Percentiles rank a stretch among this genome's conserved stretches.
These are phyloP conservation scores for Cordyceps sp. DNA, from an alignment of 2,329 filamentous ascomycete genomes.

Conservation along the genomic window DNA sequence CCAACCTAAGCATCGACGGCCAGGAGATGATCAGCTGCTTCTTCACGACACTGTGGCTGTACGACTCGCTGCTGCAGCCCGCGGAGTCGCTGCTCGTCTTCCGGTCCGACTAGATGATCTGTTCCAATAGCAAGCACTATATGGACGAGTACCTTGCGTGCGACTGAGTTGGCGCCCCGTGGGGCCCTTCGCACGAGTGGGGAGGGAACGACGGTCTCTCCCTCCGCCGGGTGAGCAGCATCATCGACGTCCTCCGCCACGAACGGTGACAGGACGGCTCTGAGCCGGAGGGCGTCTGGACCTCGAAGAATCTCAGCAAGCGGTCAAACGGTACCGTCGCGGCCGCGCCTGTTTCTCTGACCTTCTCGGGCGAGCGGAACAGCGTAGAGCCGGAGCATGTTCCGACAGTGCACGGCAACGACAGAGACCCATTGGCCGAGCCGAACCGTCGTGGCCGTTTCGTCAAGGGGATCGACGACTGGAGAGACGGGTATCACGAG, in stretches of 20 bases:
- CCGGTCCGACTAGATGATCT: constrained; percentile 37
- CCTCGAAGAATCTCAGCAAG: constrained; percentile 32
- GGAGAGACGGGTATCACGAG: constrained; percentile 34
- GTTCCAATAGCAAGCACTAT: constrained; percentile 29
- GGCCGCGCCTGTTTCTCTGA: constrained; percentile 29
- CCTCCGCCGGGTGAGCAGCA: constrained; percentile 32
- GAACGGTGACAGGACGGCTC: constrained; percentile 25
- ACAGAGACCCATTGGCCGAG: constrained; percentile 6
- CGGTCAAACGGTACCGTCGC: constrained; percentile 30
- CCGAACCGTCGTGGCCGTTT: constrained; percentile 7
- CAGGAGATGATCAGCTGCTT: constrained; percentile 36
- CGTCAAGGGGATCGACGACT: constrained; percentile 28
- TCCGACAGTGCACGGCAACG: too few species aligned
- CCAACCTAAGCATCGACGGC: constrained; percentile 30
- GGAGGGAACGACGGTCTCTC: constrained; percentile 36
- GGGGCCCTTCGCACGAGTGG: constrained; percentile 22
- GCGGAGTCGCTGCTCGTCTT: constrained; percentile 39
- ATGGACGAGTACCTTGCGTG: constrained; percentile 33
- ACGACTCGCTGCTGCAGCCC: constrained; percentile 28
- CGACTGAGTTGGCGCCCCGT: constrained; percentile 37
- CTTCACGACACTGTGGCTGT: constrained; percentile 34
- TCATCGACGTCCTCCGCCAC: constrained; percentile 31
- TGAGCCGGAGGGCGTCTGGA: constrained; percentile 40
- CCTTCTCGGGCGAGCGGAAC: constrained; percentile 33
- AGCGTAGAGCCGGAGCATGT: constrained; percentile 12